phyloP scores from a whole-genome alignment of 2,329 filamentous ascomycete genomes.

The Aspergillus aculeatus region DNA sequence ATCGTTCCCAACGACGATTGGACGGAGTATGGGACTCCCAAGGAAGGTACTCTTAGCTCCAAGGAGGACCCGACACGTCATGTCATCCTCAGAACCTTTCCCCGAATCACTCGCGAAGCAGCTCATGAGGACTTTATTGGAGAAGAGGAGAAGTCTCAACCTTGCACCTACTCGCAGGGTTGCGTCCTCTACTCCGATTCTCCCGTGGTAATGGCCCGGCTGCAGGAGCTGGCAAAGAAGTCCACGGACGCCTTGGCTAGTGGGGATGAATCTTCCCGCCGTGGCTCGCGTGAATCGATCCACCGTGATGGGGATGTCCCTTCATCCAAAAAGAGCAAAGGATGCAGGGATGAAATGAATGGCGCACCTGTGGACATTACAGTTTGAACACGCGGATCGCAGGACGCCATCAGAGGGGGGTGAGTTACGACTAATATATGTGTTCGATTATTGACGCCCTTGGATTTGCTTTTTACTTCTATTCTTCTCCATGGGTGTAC shows the following conservation, averaged over 20 bases:
- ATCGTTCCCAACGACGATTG: conserved; percentile 37
- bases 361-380: not conserved
- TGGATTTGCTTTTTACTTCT: not conserved
- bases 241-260: conserved; percentile 17
- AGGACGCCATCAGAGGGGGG: not conserved
- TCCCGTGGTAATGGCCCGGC: conserved; percentile 40
- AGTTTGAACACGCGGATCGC: not conserved
- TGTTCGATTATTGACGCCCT: not conserved
- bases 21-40: conserved; percentile 34
- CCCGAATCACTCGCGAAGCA: conserved; percentile 53
- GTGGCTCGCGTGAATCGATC: conserved; percentile 17
- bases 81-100: conserved; percentile 53
- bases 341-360: not conserved
- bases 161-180: conserved; percentile 51
- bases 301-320: conserved; percentile 10
- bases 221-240: conserved; percentile 41
- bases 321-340: not conserved
- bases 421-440: not conserved
- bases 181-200: conserved; percentile 53
- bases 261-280: conserved; percentile 11
- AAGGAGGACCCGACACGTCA: conserved; percentile 35
- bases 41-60: conserved; percentile 16
- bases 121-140: conserved; percentile 50
- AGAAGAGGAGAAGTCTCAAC: conserved; percentile 44
- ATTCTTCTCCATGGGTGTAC: not conserved